Conservation (phyloP, 441 rosid species). For the Populus hybrid region DNA sequence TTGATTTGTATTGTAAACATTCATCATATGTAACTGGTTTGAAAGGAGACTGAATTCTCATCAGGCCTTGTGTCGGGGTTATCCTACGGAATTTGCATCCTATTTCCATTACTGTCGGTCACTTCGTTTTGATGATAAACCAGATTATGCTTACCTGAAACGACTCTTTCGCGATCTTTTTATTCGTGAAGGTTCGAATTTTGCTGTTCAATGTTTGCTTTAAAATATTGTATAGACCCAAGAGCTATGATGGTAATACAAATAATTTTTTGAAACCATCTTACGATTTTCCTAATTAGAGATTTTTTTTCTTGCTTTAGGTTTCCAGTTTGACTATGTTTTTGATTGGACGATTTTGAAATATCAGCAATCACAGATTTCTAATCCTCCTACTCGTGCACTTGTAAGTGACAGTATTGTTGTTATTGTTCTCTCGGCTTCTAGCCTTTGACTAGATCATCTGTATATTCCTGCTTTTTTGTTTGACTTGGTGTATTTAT, state of each 20-base stretch:
- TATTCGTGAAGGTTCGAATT: conserved; percentile 84
- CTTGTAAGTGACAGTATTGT: conserved; percentile 34
- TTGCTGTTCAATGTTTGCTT: conserved; percentile 9
- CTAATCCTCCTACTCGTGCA: conserved; percentile 71
- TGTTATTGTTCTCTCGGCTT: not conserved
- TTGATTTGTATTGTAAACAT: not conserved
- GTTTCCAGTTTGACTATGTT: conserved; percentile 94
- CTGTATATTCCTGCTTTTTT: not conserved
- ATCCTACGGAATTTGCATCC: conserved; percentile 96
- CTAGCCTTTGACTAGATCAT: not conserved
- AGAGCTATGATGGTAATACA: not conserved
- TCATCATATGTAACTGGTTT: conserved; percentile 11
- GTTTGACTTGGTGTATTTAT: not conserved
- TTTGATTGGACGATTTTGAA: conserved; percentile 99
- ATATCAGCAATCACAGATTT: conserved; percentile 88
- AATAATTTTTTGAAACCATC: not conserved
- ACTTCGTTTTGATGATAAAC: conserved; percentile 90
- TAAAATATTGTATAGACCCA: not conserved
- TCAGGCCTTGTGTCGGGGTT: conserved; percentile 88
- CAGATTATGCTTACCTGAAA: conserved; percentile 90
- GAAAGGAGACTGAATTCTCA: conserved; percentile 15
- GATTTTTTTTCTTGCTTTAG: conserved; percentile 33
- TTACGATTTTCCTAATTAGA: not conserved
- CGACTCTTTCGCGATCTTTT: conserved; percentile 94
- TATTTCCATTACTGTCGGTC: conserved; percentile 97